phyloP scores from a whole-genome alignment of 257 asterid species.

The Apocynum venetum region DNA sequence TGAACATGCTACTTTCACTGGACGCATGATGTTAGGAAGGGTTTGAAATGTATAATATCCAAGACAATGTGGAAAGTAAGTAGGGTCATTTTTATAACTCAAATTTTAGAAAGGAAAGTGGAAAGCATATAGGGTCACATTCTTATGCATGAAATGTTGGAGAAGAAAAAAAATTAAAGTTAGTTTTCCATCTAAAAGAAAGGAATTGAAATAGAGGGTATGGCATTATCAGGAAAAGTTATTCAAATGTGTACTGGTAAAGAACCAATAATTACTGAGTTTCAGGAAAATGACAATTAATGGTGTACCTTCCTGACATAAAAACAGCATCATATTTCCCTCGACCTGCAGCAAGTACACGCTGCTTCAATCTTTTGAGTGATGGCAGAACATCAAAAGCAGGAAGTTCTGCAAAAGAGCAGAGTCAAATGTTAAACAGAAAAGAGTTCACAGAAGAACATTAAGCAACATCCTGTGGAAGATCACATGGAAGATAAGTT shows the following conservation, averaged over 20 bases:
- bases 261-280: not conserved
- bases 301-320: conserved; percentile 87
- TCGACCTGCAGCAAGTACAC: conserved; percentile 74
- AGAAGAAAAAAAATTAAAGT: not conserved
- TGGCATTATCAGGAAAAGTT: not conserved
- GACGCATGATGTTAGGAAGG: not conserved
- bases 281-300: not conserved
- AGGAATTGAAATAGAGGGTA: not conserved
- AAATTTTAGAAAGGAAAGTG: not conserved
- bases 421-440: conserved; percentile 4
- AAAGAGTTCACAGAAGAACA: not conserved
- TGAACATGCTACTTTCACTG: not conserved
- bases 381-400: conserved; percentile 95
- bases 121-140: not conserved
- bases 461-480: not conserved
- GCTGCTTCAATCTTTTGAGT: conserved; percentile 74
- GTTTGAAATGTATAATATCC: not conserved
- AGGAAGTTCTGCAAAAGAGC: conserved; percentile 59
- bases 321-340: conserved; percentile 86
- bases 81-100: not conserved
- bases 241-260: not conserved
- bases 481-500: not conserved
- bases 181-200: not conserved
- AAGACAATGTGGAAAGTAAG: not conserved
- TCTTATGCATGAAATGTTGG: not conserved